Conservation (phyloP, 2,329 filamentous ascomycete species). For the Rosellinia necatrix region DNA sequence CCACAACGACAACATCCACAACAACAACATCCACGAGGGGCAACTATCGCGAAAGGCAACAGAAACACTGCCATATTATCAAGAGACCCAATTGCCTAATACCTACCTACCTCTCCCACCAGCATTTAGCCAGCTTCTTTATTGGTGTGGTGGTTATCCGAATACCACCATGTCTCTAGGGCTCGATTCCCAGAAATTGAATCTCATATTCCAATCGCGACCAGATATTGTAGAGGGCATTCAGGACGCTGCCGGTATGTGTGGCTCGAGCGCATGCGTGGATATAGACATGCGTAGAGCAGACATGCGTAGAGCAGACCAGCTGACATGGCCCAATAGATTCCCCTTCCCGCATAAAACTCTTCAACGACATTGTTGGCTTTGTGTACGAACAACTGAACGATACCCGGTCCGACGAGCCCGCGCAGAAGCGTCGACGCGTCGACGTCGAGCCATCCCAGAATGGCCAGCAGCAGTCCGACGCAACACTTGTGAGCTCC, state of each 20-base stretch:
- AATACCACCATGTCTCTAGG: constrained; percentile 45
- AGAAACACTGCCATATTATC: neutral
- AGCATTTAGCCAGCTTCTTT: neutral
- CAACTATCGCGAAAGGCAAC: too few species aligned
- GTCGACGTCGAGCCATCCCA: constrained; percentile 49
- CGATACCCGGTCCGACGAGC: constrained; percentile 42
- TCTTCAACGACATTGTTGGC: constrained; percentile 62
- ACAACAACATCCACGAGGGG: neutral
- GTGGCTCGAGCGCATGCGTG: too few species aligned
- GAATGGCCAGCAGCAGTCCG: constrained; percentile 33
- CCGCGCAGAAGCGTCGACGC: constrained; percentile 57
- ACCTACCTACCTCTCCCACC: neutral
- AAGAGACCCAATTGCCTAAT: neutral
- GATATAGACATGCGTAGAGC: neutral
- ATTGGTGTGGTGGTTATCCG: constrained; percentile 2
- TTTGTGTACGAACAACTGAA: constrained; percentile 54
- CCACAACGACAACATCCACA: neutral
- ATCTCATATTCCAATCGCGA: constrained; percentile 57
- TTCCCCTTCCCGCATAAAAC: constrained; percentile 51
- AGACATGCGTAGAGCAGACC: neutral
- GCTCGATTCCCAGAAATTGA: constrained; percentile 56
- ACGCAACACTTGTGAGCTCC: constrained; percentile 31
- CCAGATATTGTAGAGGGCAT: constrained; percentile 62
- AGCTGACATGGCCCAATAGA: constrained; percentile 44
- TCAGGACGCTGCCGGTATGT: constrained; percentile 56